Percentiles rank a stretch among this genome's conserved stretches.
Conservation (phyloP, 768 basidiomycete species). For the Trametes maxima region DNA sequence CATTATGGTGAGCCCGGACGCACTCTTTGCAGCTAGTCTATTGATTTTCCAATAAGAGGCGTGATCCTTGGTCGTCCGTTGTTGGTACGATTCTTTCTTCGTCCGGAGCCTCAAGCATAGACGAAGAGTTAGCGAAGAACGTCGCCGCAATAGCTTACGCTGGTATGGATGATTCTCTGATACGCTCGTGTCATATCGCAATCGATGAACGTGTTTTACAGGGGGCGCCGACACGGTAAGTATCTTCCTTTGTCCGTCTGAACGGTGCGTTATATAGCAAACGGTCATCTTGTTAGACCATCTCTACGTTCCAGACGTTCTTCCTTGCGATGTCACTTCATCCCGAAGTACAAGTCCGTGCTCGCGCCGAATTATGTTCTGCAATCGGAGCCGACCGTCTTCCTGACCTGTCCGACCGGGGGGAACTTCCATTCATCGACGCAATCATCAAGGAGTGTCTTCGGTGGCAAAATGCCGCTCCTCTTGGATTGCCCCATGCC, state of each 20-base stretch:
- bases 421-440: slow-evolving; percentile 31
- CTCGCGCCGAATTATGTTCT: slow-evolving; percentile 33
- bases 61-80: neutral
- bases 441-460: slow-evolving; percentile 36
- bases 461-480: slow-evolving; percentile 34
- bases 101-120: neutral
- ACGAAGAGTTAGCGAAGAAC: slow-evolving; percentile 19
- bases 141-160: slow-evolving; percentile 23
- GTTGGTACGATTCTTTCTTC: slow-evolving; percentile 4
- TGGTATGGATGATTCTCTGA: slow-evolving; percentile 9
- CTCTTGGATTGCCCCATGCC: slow-evolving; percentile 24
- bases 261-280: too few species aligned
- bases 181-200: neutral
- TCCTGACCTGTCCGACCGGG: slow-evolving; percentile 27
- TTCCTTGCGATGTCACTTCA: slow-evolving; percentile 33
- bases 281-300: slow-evolving; percentile 27
- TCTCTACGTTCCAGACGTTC: slow-evolving; percentile 26
- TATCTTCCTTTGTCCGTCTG: neutral
- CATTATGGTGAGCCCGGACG: slow-evolving; percentile 8
- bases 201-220: neutral
- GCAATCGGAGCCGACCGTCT: slow-evolving; percentile 31
- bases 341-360: slow-evolving; percentile 29
- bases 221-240: slow-evolving; percentile 29
- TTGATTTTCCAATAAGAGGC: neutral
- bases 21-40: neutral